These are phyloP conservation scores for Cystobasidiopsis lactophilus DNA, from an alignment of 768 basidiomycete species.

Conservation along the genomic window DNA sequence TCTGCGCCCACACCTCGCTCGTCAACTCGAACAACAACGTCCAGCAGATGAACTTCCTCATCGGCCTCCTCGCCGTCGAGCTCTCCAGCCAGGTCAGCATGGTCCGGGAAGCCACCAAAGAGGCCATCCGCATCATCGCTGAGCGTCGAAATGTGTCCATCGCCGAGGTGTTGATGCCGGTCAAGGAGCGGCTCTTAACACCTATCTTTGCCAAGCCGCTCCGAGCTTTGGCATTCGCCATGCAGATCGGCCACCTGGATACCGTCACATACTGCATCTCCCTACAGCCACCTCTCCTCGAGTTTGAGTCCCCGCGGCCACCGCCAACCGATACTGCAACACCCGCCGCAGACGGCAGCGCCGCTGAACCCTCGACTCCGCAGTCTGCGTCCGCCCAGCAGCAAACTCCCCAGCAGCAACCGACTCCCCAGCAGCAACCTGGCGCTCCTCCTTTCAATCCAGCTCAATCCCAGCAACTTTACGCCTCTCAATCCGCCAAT, in stretches of 20 bases:
- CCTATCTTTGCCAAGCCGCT: slow-evolving; percentile 92
- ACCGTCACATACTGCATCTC: slow-evolving; percentile 83
- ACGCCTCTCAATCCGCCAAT: too few relatives aligned
- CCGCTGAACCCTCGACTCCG: neutral
- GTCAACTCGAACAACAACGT: slow-evolving; percentile 30
- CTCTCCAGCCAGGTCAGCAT: slow-evolving; percentile 64
- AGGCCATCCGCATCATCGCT: slow-evolving; percentile 54
- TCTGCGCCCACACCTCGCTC: slow-evolving; percentile 28
- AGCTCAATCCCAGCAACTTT: too few relatives aligned
- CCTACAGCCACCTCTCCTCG: slow-evolving; percentile 67
- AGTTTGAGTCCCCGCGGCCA: slow-evolving; percentile 37
- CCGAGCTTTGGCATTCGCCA: slow-evolving; percentile 74
- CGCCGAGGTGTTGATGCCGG: slow-evolving; percentile 55
- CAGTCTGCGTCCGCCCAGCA: neutral
- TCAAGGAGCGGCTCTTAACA: slow-evolving; percentile 67
- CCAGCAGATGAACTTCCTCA: slow-evolving; percentile 31
- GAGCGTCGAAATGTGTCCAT: slow-evolving; percentile 47
- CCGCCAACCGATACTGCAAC: too few relatives aligned
- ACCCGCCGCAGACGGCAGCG: neutral
- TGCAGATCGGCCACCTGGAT: slow-evolving; percentile 95
- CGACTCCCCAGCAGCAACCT: too few relatives aligned
- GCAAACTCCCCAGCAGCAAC: neutral
- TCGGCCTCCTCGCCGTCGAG: slow-evolving; percentile 59
- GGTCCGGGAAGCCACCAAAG: slow-evolving; percentile 63
- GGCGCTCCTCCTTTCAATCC: too few relatives aligned